Evolutionary conservation across 2,329 filamentous ascomycete species (phyloP).

Genomic region (Calonectria hawksworthii): DNA sequence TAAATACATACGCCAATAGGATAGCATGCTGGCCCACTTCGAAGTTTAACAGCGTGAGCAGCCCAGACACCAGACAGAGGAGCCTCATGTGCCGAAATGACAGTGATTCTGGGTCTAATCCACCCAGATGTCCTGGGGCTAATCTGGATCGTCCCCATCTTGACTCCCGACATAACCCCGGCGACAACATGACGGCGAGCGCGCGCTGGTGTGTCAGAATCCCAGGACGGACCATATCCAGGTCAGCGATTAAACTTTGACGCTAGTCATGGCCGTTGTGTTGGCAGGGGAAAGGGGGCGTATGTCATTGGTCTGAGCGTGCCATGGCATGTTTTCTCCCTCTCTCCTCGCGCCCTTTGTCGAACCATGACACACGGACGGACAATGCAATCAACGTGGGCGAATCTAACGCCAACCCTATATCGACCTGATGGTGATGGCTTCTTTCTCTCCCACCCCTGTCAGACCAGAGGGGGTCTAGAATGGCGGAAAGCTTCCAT

Average conservation of each 20-base stretch:
- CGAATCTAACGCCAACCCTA: not conserved
- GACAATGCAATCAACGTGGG: not conserved
- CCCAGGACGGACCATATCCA: not conserved
- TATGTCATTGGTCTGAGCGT: not conserved
- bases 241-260: not conserved
- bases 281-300: not conserved
- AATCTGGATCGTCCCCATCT: slow-evolving; percentile 9
- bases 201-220: not conserved
- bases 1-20: not conserved
- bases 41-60: not conserved
- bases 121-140: slow-evolving; percentile 9
- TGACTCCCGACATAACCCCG: not conserved
- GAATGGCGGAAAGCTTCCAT: not conserved
- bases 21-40: not conserved
- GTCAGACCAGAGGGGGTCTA: not conserved
- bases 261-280: not conserved
- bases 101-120: not conserved
- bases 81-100: slow-evolving; percentile 12
- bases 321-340: not conserved
- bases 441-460: not conserved
- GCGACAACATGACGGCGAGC: not conserved
- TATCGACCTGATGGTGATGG: not conserved
- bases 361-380: slow-evolving; percentile 1
- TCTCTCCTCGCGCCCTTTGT: not conserved
- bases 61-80: not conserved